Evolutionary conservation across 2,329 filamentous ascomycete species (phyloP), one percentile per base, ranked within the genome.

Genomic region (Aspergillus ochraceoroseus): DNA sequence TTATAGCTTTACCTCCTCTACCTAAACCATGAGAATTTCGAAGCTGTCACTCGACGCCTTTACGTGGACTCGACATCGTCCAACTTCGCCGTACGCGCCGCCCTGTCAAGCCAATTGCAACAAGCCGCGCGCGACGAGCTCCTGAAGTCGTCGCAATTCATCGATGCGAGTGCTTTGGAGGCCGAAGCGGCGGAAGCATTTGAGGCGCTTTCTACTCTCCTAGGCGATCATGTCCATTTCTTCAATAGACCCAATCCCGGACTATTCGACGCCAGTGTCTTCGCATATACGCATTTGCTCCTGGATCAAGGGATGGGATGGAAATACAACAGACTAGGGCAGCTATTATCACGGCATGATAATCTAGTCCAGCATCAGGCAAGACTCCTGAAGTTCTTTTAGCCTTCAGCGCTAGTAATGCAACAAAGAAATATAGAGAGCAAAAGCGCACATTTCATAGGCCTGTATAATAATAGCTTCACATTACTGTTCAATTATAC

Each of bases 221-320:
- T 87, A 7, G 79, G 73, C 1, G 63, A 74, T 1, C 63, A 79
- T 25, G 55, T 67, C 12, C 83, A 79, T 71, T 85, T 84, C 61
- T 83, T 82, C 55, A 73, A 69, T 3, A 59, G 62, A 42, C 35
- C 63, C 19, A 59, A 64, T 11, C 87, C 90, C 0, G 79, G 81
- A 0, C 58, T 90, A 15, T 90, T 96, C 53, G 92, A 98, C 65
- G 89, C 90, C 5, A 80, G 79, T 38, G 78, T 96, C 2, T 96
- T 95, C 66, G 82, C 87, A 3, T 98, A 95, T 64, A 89, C 86
- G 0, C 80, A 94, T 62, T 70, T 94, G 35, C 70, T 96, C 37
- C 66, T 94, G 36, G 79, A 85, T 44, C 73, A 80, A 22, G 56
- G 55, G 2, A 56, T 87, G 49, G 70, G 66, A 1, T 89, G 85